These are phyloP conservation scores for Penicillium lividum DNA, from an alignment of 495 filamentous ascomycete species.

Conservation along the genomic window DNA sequence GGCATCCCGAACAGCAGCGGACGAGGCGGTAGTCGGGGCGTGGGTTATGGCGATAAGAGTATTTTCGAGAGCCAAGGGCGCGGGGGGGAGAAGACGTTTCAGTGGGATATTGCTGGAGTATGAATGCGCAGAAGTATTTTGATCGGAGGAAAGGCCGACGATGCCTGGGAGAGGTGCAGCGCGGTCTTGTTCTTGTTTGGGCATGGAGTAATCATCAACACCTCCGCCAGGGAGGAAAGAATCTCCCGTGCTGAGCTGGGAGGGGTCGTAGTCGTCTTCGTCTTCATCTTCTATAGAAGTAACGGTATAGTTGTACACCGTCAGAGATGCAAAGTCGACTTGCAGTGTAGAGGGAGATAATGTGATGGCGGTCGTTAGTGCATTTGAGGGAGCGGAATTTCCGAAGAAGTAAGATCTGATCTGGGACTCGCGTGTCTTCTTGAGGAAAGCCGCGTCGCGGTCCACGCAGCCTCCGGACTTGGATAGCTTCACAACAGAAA, in stretches of 20 bases:
- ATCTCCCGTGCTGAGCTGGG: constrained; percentile 39
- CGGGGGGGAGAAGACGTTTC: constrained; percentile 41
- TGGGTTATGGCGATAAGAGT: constrained; percentile 81
- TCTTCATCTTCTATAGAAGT: constrained; percentile 47
- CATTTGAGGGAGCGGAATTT: constrained; percentile 46
- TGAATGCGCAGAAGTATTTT: constrained; percentile 4
- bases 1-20: constrained; percentile 75
- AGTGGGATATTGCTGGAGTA: constrained; percentile 30
- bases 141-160: constrained; percentile 22
- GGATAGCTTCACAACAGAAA: constrained; percentile 74
- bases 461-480: constrained; percentile 89
- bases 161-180: constrained; percentile 28
- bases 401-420: constrained; percentile 96
- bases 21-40: constrained; percentile 62
- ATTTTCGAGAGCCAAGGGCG: constrained; percentile 44
- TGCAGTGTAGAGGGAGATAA: constrained; percentile 84
- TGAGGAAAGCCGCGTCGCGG: constrained; percentile 74
- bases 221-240: constrained; percentile 52
- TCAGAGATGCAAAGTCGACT: constrained; percentile 69
- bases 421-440: constrained; percentile 65
- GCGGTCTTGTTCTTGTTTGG: constrained; percentile 21
- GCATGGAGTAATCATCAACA: constrained; percentile 32
- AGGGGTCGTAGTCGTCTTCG: constrained; percentile 48
- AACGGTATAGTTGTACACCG: constrained; percentile 64
- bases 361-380: constrained; percentile 57